These are phyloP conservation scores for Persicaria tinctoria DNA, from an alignment of 148 eudicot species.

Conservation along the genomic window DNA sequence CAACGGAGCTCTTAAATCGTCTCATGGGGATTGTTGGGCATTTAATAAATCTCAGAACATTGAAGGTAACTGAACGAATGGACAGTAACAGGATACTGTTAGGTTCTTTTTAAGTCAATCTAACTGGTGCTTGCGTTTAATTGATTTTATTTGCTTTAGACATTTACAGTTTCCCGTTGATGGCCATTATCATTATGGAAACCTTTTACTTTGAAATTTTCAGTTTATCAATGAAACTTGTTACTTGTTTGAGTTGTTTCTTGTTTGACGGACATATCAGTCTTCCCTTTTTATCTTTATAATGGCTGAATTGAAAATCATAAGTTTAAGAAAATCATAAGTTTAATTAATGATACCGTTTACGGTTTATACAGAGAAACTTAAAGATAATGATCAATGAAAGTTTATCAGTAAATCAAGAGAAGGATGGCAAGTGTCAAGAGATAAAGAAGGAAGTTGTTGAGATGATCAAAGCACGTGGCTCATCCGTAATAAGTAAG, in stretches of 20 bases:
- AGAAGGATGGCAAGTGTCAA: constrained; percentile 76
- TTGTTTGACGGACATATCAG: not conserved
- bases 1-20: constrained; percentile 75
- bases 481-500: constrained; percentile 55
- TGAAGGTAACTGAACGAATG: constrained; percentile 50
- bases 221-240: not conserved
- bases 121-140: not conserved
- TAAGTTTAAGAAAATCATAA: not conserved
- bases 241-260: not conserved
- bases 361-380: constrained; percentile 50
- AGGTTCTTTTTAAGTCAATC: not conserved
- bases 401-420: constrained; percentile 76
- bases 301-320: constrained; percentile 2
- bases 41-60: constrained; percentile 72
- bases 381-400: constrained; percentile 60
- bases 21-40: constrained; percentile 92
- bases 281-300: not conserved
- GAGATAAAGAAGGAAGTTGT: constrained; percentile 68
- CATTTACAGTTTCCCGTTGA: not conserved
- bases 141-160: not conserved
- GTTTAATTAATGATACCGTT: not conserved
- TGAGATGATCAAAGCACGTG: constrained; percentile 56
- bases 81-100: constrained; percentile 1
- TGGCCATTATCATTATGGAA: not conserved
- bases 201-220: not conserved